Evolutionary conservation across 2,329 filamentous ascomycete species (phyloP).

Genomic region (Polychaeton citri): DNA sequence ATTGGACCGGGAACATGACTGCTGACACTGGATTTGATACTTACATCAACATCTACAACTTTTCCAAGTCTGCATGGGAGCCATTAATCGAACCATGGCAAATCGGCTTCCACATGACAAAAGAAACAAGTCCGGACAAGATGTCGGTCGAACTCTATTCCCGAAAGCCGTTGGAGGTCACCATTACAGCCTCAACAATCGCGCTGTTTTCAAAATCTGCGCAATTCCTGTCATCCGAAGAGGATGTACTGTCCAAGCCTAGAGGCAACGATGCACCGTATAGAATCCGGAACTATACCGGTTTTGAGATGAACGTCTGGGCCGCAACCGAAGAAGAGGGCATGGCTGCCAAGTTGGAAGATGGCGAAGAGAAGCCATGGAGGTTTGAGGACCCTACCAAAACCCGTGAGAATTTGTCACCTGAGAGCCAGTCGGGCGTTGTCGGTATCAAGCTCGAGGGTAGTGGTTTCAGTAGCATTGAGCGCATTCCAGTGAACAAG

Average conservation of each 20-base stretch:
- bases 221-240: slow-evolving; percentile 73
- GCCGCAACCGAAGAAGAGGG: slow-evolving; percentile 59
- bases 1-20: slow-evolving; percentile 82
- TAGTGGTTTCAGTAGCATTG: slow-evolving; percentile 84
- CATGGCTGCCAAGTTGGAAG: slow-evolving; percentile 64
- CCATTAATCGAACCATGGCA: slow-evolving; percentile 93
- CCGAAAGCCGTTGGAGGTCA: slow-evolving; percentile 81
- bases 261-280: slow-evolving; percentile 86
- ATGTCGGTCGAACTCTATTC: slow-evolving; percentile 78
- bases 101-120: slow-evolving; percentile 78
- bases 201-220: slow-evolving; percentile 86
- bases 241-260: slow-evolving; percentile 88
- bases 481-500: slow-evolving; percentile 78
- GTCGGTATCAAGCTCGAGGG: slow-evolving; percentile 79
- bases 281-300: slow-evolving; percentile 86
- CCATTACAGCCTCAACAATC: slow-evolving; percentile 84
- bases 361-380: slow-evolving; percentile 89
- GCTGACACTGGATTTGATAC: slow-evolving; percentile 85
- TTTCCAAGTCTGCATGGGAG: slow-evolving; percentile 97
- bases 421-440: slow-evolving; percentile 66
- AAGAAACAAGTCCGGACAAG: slow-evolving; percentile 59
- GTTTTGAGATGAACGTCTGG: slow-evolving; percentile 77
- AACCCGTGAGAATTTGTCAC: slow-evolving; percentile 82
- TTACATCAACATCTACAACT: slow-evolving; percentile 96
- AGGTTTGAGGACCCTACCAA: slow-evolving; percentile 94